Evolutionary conservation across 768 basidiomycete species (phyloP).

Genomic region (Panus rudis): DNA sequence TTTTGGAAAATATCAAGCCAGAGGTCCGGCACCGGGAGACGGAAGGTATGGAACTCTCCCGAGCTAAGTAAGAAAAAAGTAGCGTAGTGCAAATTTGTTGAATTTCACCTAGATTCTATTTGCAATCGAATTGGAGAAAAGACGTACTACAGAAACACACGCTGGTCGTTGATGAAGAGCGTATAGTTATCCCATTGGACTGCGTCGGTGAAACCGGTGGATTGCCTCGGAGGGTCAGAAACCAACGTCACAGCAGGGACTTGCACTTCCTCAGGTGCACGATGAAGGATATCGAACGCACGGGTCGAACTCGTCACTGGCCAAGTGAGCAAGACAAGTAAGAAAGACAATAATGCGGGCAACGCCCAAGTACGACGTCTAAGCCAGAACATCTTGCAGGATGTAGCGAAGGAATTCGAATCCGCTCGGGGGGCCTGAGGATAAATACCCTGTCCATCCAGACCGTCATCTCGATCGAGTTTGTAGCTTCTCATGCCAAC

Average conservation of each 20-base stretch:
- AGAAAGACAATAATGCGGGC: conserved; percentile 10
- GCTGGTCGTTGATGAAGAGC: conserved; percentile 59
- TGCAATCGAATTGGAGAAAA: background rate
- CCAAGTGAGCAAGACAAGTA: conserved; percentile 10
- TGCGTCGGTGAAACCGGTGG: conserved; percentile 26
- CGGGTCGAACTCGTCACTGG: conserved; percentile 5
- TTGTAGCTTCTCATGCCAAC: too few relatives aligned
- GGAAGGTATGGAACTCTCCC: conserved; percentile 82
- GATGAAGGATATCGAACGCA: background rate
- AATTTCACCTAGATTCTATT: background rate
- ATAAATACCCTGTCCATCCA: too few relatives aligned
- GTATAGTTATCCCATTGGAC: conserved; percentile 66
- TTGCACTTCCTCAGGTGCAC: background rate
- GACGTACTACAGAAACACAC: conserved; percentile 65
- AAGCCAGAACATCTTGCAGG: background rate
- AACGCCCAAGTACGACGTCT: conserved; percentile 11
- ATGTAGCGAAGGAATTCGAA: too few relatives aligned
- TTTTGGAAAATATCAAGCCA: conserved; percentile 84
- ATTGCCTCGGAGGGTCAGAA: conserved; percentile 19
- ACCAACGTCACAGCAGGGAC: background rate
- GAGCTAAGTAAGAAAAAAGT: conserved; percentile 38
- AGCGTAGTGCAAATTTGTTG: background rate
- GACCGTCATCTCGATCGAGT: too few relatives aligned
- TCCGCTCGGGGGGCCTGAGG: too few relatives aligned
- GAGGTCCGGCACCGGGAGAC: conserved; percentile 69